Evolutionary conservation across 208 protist genomes (phyloP).

Genomic region (Acanthamoeba pearcei): DNA sequence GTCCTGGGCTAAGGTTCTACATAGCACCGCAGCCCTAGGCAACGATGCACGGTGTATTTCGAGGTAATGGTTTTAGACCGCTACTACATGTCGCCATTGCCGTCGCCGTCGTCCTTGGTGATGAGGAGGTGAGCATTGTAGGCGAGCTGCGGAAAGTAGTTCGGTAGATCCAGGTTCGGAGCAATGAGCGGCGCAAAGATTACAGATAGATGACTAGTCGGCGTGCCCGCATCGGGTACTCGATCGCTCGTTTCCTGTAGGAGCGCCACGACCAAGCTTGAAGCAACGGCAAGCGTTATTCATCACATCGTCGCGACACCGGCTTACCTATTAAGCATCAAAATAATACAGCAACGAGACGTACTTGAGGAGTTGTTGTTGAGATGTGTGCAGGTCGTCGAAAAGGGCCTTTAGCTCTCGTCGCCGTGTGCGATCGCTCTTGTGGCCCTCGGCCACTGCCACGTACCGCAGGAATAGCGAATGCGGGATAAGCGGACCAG

Average conservation of each 20-base stretch:
- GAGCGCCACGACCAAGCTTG: neutral
- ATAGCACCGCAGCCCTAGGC: no score
- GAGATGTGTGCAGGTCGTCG: neutral
- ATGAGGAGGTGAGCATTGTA: neutral
- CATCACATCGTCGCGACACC: no score
- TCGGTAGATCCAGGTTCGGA: neutral
- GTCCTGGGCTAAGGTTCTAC: no score
- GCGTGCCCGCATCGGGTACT: neutral
- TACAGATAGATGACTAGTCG: neutral
- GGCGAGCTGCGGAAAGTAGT: neutral
- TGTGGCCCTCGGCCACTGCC: constrained; percentile 41
- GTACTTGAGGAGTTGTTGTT: neutral
- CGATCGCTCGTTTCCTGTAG: neutral
- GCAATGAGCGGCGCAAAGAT: constrained; percentile 16
- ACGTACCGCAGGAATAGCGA: constrained; percentile 23
- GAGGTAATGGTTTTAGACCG: no score
- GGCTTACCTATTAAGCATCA: no score
- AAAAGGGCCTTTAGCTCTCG: neutral
- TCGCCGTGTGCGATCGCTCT: neutral
- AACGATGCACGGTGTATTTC: no score
- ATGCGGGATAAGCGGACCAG: neutral
- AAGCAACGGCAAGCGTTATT: neutral
- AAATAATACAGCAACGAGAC: neutral
- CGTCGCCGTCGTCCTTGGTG: neutral
- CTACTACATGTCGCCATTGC: no score